These are phyloP conservation scores for Atalantia buxifolia DNA, from an alignment of 345 rosid genomes.

Conservation along the genomic window DNA sequence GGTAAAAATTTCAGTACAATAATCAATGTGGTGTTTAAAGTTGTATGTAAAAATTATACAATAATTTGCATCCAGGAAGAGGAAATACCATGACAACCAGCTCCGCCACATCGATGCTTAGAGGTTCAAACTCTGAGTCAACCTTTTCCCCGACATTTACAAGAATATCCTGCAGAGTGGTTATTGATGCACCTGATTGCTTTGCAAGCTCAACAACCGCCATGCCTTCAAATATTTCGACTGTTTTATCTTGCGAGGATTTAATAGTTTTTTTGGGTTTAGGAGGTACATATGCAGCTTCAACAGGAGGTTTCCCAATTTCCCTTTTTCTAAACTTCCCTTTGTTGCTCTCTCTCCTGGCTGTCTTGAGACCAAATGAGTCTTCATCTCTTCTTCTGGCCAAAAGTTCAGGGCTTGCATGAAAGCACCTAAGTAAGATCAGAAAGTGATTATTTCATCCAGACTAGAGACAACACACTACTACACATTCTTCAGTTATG, in stretches of 20 bases:
- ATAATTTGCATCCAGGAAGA: not conserved
- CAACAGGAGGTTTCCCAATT: slow-evolving; percentile 56
- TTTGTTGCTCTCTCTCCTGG: slow-evolving; percentile 40
- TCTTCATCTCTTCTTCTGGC: slow-evolving; percentile 46
- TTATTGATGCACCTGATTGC: slow-evolving; percentile 56
- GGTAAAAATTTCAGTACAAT: not conserved
- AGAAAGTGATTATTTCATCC: not conserved
- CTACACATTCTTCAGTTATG: slow-evolving; percentile 1
- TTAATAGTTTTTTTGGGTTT: slow-evolving; percentile 48
- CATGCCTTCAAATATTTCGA: slow-evolving; percentile 91
- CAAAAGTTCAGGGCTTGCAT: slow-evolving; percentile 49
- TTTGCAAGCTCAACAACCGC: slow-evolving; percentile 75
- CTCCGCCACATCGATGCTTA: slow-evolving; percentile 85
- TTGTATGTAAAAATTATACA: not conserved
- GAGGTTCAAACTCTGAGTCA: slow-evolving; percentile 73
- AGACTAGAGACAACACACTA: not conserved
- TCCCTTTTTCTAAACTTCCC: slow-evolving; percentile 64
- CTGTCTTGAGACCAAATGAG: slow-evolving; percentile 42
- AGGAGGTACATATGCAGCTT: slow-evolving; percentile 73
- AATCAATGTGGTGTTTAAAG: not conserved
- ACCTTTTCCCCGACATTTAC: slow-evolving; percentile 78
- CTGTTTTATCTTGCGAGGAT: slow-evolving; percentile 47
- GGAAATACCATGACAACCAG: slow-evolving; percentile 77
- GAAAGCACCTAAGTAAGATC: slow-evolving; percentile 49
- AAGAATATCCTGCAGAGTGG: slow-evolving; percentile 66